Conservation (phyloP, 139 green algal genomes). For the Chlorella sp. region DNA sequence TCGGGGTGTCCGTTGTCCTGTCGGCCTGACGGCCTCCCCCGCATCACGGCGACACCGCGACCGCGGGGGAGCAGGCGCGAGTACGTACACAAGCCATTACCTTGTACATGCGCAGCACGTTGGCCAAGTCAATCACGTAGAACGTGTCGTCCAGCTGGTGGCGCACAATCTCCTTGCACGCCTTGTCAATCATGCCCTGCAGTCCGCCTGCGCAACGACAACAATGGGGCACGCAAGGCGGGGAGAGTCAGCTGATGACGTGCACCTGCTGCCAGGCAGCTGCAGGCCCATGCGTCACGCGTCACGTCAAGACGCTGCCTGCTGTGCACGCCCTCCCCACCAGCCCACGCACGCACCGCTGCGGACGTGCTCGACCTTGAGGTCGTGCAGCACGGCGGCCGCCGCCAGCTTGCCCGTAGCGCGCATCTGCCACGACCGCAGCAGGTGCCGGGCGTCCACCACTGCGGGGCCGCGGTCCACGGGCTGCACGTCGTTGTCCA, state of each 20-base stretch:
- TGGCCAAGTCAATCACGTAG: conserved; percentile 86
- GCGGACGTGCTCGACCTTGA: conserved; percentile 31
- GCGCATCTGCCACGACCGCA: conserved; percentile 38
- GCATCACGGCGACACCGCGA: too few relatives aligned
- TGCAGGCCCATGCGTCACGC: too few relatives aligned
- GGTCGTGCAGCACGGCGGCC: conserved; percentile 24
- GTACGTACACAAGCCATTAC: too few relatives aligned
- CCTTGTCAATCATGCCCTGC: conserved; percentile 17
- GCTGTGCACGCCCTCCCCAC: too few relatives aligned
- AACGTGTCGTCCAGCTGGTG: conserved; percentile 76
- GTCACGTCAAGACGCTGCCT: too few relatives aligned
- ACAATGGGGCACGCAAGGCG: neutral
- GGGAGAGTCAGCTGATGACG: too few relatives aligned
- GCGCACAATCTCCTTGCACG: conserved; percentile 16
- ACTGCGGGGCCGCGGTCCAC: conserved; percentile 27
- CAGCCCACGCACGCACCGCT: conserved; percentile 23
- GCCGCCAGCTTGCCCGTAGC: conserved; percentile 32
- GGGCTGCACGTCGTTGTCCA: conserved; percentile 34
- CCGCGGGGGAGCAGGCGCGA: too few relatives aligned
- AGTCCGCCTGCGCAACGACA: conserved; percentile 24
- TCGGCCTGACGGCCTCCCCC: too few relatives aligned
- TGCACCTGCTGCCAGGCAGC: too few relatives aligned
- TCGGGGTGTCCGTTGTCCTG: too few relatives aligned
- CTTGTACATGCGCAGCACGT: conserved; percentile 66
- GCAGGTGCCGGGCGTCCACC: conserved; percentile 2